Evolutionary conservation across 768 basidiomycete species (phyloP).

Genomic region (Pleurotus cornucopiae): DNA sequence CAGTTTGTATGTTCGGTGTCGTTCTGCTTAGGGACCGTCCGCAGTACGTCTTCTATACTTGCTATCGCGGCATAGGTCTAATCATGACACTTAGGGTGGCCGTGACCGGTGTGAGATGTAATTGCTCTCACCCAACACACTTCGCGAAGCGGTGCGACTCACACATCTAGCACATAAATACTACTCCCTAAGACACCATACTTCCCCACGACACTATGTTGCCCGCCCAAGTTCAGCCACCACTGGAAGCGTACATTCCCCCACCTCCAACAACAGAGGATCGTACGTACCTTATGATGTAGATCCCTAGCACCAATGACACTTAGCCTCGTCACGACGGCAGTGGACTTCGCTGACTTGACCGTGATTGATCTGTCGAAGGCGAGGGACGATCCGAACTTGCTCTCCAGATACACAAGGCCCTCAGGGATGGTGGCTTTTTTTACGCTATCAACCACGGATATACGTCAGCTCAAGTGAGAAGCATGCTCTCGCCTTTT

Average conservation of each 20-base stretch:
- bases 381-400: slow-evolving; percentile 34
- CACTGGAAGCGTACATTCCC: neutral
- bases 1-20: too few relatives aligned
- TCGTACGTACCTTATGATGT: neutral
- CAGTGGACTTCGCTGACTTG: slow-evolving; percentile 42
- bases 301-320: neutral
- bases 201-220: neutral
- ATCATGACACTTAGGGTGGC: too few relatives aligned
- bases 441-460: slow-evolving; percentile 52
- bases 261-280: neutral
- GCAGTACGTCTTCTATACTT: too few relatives aligned
- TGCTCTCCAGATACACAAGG: slow-evolving; percentile 36
- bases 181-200: too few relatives aligned
- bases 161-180: too few relatives aligned
- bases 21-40: too few relatives aligned
- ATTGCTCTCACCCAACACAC: too few relatives aligned
- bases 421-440: slow-evolving; percentile 39
- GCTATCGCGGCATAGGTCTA: too few relatives aligned
- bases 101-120: too few relatives aligned
- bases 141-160: too few relatives aligned
- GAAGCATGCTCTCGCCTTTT: neutral
- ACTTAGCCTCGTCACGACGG: neutral
- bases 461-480: slow-evolving; percentile 34
- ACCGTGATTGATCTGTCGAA: slow-evolving; percentile 48
- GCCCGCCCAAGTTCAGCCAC: neutral